phyloP scores from a whole-genome alignment of 1,139 yeast genomes.

The Hanseniaspora gamundiae region DNA sequence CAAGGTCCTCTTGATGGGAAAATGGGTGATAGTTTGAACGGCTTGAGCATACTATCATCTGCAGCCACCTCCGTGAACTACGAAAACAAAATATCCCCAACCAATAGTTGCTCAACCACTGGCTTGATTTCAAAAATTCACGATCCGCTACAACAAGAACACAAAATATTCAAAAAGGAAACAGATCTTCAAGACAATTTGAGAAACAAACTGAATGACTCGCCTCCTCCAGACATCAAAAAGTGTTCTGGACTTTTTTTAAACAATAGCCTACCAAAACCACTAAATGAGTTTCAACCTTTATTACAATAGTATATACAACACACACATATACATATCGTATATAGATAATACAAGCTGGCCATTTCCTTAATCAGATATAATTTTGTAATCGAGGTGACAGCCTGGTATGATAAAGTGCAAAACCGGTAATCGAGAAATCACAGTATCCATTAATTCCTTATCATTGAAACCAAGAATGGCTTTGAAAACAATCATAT shows the following conservation, averaged over 20 bases:
- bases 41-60: conserved; percentile 16
- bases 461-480: background rate
- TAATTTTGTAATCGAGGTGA: background rate
- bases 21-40: too few species aligned
- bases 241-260: conserved; percentile 14
- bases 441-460: background rate
- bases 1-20: too few species aligned
- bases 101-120: too few species aligned
- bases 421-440: background rate
- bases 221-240: conserved; percentile 7
- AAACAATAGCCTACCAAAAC: conserved; percentile 21
- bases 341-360: background rate
- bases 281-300: conserved; percentile 19
- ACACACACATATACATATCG: background rate
- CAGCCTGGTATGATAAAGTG: conserved; percentile 1
- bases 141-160: conserved; percentile 5
- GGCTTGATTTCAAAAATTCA: conserved; percentile 17
- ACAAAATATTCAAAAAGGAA: too few species aligned
- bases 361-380: too few species aligned
- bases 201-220: background rate
- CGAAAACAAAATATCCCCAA: conserved; percentile 12
- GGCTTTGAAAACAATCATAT: background rate
- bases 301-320: conserved; percentile 9
- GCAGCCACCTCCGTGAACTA: conserved; percentile 11
- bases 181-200: too few species aligned